Percentiles rank a stretch among this genome's conserved stretches.
Conservation (phyloP, 148 eudicot genomes). For the Cornus suecica region DNA sequence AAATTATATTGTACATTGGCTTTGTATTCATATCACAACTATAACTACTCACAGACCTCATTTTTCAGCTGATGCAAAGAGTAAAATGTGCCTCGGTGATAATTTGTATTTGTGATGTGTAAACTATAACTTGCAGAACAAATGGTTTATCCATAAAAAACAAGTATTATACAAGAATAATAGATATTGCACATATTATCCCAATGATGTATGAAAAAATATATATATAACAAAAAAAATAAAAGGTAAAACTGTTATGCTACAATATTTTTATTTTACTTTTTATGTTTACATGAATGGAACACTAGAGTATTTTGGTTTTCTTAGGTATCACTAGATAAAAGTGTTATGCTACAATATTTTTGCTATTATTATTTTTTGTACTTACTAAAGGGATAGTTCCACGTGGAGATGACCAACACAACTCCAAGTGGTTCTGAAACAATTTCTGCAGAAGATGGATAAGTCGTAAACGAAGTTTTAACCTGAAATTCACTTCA, state of each 20-base stretch:
- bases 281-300: conserved; percentile 56
- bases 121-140: not conserved
- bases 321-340: no score
- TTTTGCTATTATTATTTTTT: no score
- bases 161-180: not conserved
- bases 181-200: not conserved
- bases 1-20: no score
- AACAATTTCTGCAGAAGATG: conserved; percentile 65
- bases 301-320: no score
- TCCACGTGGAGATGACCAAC: conserved; percentile 79
- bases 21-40: no score
- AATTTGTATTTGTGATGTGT: no score
- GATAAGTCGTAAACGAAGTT: conserved; percentile 45
- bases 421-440: conserved; percentile 71
- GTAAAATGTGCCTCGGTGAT: no score
- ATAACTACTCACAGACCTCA: no score
- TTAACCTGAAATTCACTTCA: conserved; percentile 40
- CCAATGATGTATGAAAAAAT: not conserved
- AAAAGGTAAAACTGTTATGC: not conserved
- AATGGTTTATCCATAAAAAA: not conserved
- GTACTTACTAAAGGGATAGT: conserved; percentile 82
- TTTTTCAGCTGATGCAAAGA: no score
- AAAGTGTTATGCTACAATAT: not conserved
- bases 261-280: no score
- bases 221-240: not conserved